Evolutionary conservation across 2,329 filamentous ascomycete genomes (phyloP).

Genomic region (Alternaria brassicicola): DNA sequence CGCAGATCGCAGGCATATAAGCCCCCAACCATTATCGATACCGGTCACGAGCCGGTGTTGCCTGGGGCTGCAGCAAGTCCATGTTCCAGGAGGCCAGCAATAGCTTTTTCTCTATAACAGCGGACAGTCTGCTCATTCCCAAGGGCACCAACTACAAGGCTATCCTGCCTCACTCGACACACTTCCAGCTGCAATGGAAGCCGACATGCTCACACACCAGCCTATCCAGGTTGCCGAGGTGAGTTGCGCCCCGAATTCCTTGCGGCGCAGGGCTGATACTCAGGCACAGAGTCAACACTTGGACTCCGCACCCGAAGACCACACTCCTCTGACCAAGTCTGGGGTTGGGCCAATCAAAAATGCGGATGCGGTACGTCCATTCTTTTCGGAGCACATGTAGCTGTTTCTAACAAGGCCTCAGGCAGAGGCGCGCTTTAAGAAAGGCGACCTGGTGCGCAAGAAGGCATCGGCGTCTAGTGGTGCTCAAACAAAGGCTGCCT

Average conservation of each 20-base stretch:
- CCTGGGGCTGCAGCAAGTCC: conserved; percentile 20
- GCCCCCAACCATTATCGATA: conserved; percentile 8
- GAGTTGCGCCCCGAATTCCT: conserved; percentile 20
- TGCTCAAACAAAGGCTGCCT: conserved; percentile 29
- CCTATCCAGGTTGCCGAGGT: conserved; percentile 24
- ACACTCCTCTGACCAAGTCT: conserved; percentile 33
- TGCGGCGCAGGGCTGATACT: conserved; percentile 34
- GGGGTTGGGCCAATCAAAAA: conserved; percentile 27
- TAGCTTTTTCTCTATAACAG: conserved; percentile 28
- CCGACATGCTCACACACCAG: conserved; percentile 26
- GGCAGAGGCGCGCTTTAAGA: conserved; percentile 31
- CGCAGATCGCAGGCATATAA: conserved; percentile 22
- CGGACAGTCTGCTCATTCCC: conserved; percentile 21
- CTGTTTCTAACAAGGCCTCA: conserved; percentile 15
- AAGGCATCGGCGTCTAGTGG: conserved; percentile 22
- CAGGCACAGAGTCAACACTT: conserved; percentile 22
- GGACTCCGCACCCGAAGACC: conserved; percentile 16
- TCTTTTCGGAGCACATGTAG: not conserved
- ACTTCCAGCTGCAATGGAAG: conserved; percentile 24
- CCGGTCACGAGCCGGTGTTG: conserved; percentile 21
- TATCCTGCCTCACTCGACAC: conserved; percentile 14
- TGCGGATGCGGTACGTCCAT: conserved; percentile 21
- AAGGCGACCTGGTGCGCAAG: conserved; percentile 38
- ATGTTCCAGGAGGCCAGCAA: conserved; percentile 38
- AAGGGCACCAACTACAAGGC: conserved; percentile 30